Base-by-base conservation (phyloP, 768 basidiomycete genomes). In the Nidularia sp. region DNA sequence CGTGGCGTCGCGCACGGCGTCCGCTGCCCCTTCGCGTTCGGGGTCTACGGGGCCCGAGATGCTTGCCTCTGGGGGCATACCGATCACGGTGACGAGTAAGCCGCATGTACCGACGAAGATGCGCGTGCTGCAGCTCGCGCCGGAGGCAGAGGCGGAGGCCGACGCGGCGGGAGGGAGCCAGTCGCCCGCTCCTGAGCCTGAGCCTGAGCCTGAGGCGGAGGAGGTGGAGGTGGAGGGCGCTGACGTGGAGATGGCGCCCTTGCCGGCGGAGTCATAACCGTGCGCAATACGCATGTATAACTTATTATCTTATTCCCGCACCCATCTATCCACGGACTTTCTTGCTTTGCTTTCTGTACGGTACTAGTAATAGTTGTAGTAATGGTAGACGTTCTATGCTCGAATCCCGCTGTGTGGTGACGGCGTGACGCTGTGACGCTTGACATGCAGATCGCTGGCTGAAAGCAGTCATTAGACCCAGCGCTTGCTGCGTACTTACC, bases 71-170 rank as follows among this genome's bases (percentile, higher is more conserved):
- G 52, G 57, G 4, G 44, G 44, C 9, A 57, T 63, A 45, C 62
- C 71, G 33, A 54, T 61, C 45, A 29, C 25, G 25, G 25, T 29
- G 25, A 61, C 65, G n/a, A 69, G 66, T 46, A 52, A 60, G 25
- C 69, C 74, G 5, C 76, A 78, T 44, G 76, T 79, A 13, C 83
- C 81, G 32, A 81, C 85, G 29, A 86, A 85, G 64, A 84, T 86
- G 84, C 74, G 85, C 53, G 84, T 78, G 53, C 78, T 79, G n/a
- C 71, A 82, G 45, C 62, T 73, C 43, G 75, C 75, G 7, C 78
- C 80, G 9, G 44, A 45, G 25, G 25, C 25, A 4, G 25, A 29
- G 25, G 25, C 25, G 4, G 25, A 29, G 25, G 25, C 25, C 3
- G 25, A 29, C 3, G 4, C 25, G 25, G 25, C 25, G 25, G 25